Base-by-base conservation (phyloP, 306 rosid species). In the Gastrolobium villosum region DNA sequence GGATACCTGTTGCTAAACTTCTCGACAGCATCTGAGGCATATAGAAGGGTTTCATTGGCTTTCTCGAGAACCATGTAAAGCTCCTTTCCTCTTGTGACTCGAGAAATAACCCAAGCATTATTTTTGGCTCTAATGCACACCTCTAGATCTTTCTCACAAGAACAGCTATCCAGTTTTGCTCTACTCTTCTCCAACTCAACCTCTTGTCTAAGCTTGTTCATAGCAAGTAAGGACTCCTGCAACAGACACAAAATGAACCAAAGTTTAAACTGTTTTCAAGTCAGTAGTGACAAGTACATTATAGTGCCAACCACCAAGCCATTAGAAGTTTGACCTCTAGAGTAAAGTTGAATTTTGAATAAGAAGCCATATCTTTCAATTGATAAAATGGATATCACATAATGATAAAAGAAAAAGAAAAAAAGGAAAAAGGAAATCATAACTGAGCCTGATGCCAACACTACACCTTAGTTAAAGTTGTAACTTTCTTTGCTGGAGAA, bases 21-120 rank as follows among this genome's bases (percentile, higher is more conserved):
- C 87, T 95, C 99, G 70, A 93, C 92, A 74, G 94, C 96, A 77
- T 95, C 96, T 4, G 97, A 89, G 57, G 99, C 99, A 86, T 89
- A 95, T 26, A 95, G 92, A 54, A 93, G 85, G 11, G 98, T 95
- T 86, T 95, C 99, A 36, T 78, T 84, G 79, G 98, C 99, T 83
- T 93, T 95, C 87, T 95, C 99, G 48, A 96, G 86, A 84, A 89
- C 97, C 93, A 90, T 90, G 81, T 90, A 96, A 72, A 96, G 96
- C 81, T 93, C 99, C 82, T 91, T 96, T 73, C 98, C 97, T 84
- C 93, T 90, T n/a, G 96, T 85, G 63, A 88, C 81, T 75, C 93
- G 91, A 60, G 90, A 89, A 75, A 96, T 88, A 77, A 90, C 97
- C 99, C 98, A 93, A 37, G 97, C 96, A 70, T 93, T 93, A 87